Base-by-base conservation (phyloP, 2,329 filamentous ascomycete genomes). In the Fusarium sp. region DNA sequence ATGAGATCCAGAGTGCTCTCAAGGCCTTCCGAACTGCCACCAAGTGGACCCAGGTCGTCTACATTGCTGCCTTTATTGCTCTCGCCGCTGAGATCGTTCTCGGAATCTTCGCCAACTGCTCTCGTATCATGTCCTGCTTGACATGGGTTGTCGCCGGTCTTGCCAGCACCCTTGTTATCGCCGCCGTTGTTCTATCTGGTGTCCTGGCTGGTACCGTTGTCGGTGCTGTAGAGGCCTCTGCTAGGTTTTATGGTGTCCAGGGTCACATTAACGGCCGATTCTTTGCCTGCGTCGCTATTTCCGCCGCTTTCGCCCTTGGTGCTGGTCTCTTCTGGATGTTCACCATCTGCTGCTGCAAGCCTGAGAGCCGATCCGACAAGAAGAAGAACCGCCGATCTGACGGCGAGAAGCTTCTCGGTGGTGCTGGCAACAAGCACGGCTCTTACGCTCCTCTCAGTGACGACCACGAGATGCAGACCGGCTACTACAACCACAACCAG, bases 241-340 rank as follows among this genome's bases (percentile, higher is more conserved):
- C 93, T 67, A 87, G 91, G 74, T 82, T 86, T 53, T 97, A 96
- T 80, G 89, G 91, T 67, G 91, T 95, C 73, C 80, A 87, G 8
- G 88, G 89, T 53, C 81, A 78, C 53, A 82, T 97, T 78, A 92
- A 94, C 82, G 87, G 80, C 30, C 83, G 85, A 63, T 95, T 92
- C 83, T 89, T 96, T 58, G 86, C 86, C 38, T 82, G 90, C 22
- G 88, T 92, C 74, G 98, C 94, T 93, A 84, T 98, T 65, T 91
- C 90, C 45, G 91, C 91, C 41, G 92, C 88, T 29, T 94, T 97
- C 78, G 91, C 91, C 67, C 78, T 96, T 34, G 92, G 81, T 44
- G 91, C 92, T 10, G 89, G 88, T 70, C 82, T 97, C 78, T 98
- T 98, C 91, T 98, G 96, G 95, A 83, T 94, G 77, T 89, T 97